Conservation (phyloP, 1,139 yeast species). For the Zhuliangozyma blackwelliae region DNA sequence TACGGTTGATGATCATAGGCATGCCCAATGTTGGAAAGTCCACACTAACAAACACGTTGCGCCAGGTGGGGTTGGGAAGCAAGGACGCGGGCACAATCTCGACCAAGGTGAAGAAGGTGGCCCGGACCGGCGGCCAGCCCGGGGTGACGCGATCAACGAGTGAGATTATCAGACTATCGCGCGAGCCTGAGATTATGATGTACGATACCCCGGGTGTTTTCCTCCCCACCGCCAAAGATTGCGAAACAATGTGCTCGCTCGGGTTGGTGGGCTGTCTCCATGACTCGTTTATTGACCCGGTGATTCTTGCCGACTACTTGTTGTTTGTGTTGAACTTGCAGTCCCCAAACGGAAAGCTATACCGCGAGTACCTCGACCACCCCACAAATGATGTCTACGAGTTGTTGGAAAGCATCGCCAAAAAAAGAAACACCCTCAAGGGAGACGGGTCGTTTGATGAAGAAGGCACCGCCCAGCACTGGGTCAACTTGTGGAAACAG, state of each 20-base stretch:
- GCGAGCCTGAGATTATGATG: constrained; percentile 63
- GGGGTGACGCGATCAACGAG: constrained; percentile 86
- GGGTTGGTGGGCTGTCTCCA: constrained; percentile 79
- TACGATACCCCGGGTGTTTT: constrained; percentile 95
- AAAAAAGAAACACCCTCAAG: constrained; percentile 30
- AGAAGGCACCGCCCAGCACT: constrained; percentile 59
- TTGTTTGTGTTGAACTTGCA: constrained; percentile 69
- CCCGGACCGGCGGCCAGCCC: constrained; percentile 81
- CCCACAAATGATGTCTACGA: constrained; percentile 77
- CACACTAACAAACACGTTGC: constrained; percentile 72
- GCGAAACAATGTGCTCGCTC: constrained; percentile 71
- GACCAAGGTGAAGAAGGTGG: constrained; percentile 58
- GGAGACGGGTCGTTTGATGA: constrained; percentile 44
- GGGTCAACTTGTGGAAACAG: constrained; percentile 65
- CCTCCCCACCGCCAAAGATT: constrained; percentile 65
- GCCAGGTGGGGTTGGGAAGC: constrained; percentile 46
- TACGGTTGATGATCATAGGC: constrained; percentile 74
- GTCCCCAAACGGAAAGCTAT: constrained; percentile 43
- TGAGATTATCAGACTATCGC: constrained; percentile 63
- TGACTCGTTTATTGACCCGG: constrained; percentile 68
- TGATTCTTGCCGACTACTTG: constrained; percentile 81
- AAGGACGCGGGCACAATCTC: constrained; percentile 16
- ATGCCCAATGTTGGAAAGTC: constrained; percentile 99
- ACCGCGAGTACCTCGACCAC: constrained; percentile 42
- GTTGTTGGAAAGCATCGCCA: constrained; percentile 54